phyloP scores from a whole-genome alignment of 768 basidiomycete species.

The Hericium rajendrae region DNA sequence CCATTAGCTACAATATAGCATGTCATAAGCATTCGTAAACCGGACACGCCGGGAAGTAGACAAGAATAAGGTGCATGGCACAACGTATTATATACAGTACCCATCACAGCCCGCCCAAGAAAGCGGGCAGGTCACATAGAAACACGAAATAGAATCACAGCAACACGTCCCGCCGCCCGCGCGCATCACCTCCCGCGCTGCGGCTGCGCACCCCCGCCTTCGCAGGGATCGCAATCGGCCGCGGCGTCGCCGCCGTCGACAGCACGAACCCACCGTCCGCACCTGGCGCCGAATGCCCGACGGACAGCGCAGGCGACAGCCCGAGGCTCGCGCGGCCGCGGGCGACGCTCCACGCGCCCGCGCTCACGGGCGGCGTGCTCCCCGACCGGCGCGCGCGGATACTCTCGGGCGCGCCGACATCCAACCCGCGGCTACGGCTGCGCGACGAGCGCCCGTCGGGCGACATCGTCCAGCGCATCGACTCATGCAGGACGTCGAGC shows the following conservation, averaged over 20 bases:
- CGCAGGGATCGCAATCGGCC: neutral
- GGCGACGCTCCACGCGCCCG: constrained; percentile 4
- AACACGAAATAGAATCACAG: neutral
- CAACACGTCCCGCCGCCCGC: neutral
- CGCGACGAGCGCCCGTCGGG: neutral
- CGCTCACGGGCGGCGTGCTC: constrained; percentile 8
- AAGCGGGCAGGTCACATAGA: neutral
- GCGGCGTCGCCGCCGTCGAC: neutral
- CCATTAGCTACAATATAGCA: neutral
- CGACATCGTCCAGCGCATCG: neutral
- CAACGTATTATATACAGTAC: neutral
- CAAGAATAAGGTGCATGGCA: neutral
- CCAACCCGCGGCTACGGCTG: neutral
- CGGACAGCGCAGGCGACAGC: constrained; percentile 7
- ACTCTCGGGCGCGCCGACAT: neutral
- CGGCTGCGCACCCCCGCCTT: neutral
- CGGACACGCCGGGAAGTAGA: neutral
- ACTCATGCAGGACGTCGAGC: neutral
- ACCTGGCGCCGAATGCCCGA: constrained; percentile 5
- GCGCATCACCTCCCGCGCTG: neutral
- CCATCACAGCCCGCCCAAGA: neutral
- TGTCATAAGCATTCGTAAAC: neutral
- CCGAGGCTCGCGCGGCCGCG: constrained; percentile 9
- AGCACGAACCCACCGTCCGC: constrained; percentile 9
- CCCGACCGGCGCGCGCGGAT: constrained; percentile 4